Conservation (phyloP, 495 filamentous ascomycete genomes). For the Aspergillus bertholletiae region DNA sequence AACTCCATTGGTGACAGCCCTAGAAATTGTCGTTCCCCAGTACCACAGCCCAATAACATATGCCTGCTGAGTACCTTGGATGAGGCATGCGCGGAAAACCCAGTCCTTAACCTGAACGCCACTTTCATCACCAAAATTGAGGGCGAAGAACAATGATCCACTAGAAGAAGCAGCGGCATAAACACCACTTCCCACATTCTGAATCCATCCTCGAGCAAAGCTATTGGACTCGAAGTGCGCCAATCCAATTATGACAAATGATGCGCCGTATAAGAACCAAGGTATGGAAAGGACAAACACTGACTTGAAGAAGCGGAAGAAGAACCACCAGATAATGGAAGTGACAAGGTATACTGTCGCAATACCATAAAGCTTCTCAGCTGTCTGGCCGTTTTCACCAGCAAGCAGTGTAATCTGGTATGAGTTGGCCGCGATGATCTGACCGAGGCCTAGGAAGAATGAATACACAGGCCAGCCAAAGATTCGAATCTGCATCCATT, state of each 20-base stretch:
- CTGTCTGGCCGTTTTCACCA: slow-evolving; percentile 59
- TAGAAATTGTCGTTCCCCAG: slow-evolving; percentile 45
- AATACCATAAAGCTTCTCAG: slow-evolving; percentile 63
- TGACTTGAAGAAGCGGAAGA: slow-evolving; percentile 60
- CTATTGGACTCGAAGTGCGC: slow-evolving; percentile 51
- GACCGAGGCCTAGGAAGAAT: slow-evolving; percentile 60
- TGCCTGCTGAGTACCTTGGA: slow-evolving; percentile 48
- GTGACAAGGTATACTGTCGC: slow-evolving; percentile 60
- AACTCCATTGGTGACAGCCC: slow-evolving; percentile 31
- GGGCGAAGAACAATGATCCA: slow-evolving; percentile 48
- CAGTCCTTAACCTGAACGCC: slow-evolving; percentile 47
- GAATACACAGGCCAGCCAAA: slow-evolving; percentile 72
- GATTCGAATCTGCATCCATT: slow-evolving; percentile 45
- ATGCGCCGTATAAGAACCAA: slow-evolving; percentile 62
- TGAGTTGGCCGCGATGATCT: slow-evolving; percentile 68
- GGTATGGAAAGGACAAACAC: slow-evolving; percentile 57
- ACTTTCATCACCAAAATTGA: slow-evolving; percentile 51
- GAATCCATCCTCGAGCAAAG: slow-evolving; percentile 45
- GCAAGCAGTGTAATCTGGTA: slow-evolving; percentile 71
- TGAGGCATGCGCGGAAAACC: slow-evolving; percentile 51
- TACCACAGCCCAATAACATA: slow-evolving; percentile 53
- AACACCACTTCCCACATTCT: slow-evolving; percentile 44
- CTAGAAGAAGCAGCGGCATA: slow-evolving; percentile 49
- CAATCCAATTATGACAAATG: slow-evolving; percentile 64
- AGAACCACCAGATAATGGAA: slow-evolving; percentile 62